phyloP scores from a whole-genome alignment of 306 rosid species.

The Cucumis sativus region Cucumber_9930_V3 NC_026657.2:30534001-30534500 shows the following conservation, averaged over 20 bases:
- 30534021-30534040: slow-evolving; percentile 83
- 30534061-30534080: slow-evolving; percentile 48
- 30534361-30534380: slow-evolving; percentile 83
- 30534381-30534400: slow-evolving; percentile 67
- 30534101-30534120: background rate
- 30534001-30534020: slow-evolving; percentile 57
- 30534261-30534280: slow-evolving; percentile 76
- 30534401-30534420: slow-evolving; percentile 56
- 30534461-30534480: slow-evolving; percentile 77
- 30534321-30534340: slow-evolving; percentile 60
- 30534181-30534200: background rate
- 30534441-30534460: slow-evolving; percentile 69
- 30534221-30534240: slow-evolving; percentile 54
- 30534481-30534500: slow-evolving; percentile 79
- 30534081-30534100: background rate
- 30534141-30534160: background rate
- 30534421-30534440: slow-evolving; percentile 55
- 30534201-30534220: slow-evolving; percentile 52
- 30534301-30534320: slow-evolving; percentile 85
- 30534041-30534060: slow-evolving; percentile 88
- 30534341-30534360: slow-evolving; percentile 70
- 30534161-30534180: background rate
- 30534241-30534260: slow-evolving; percentile 73
- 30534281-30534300: slow-evolving; percentile 68
- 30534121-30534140: background rate